A percentile compares a stretch with the other conserved stretches of the same genome.
Evolutionary conservation across 805 yeast species (phyloP).

Genomic region (Candida michaelii): DNA sequence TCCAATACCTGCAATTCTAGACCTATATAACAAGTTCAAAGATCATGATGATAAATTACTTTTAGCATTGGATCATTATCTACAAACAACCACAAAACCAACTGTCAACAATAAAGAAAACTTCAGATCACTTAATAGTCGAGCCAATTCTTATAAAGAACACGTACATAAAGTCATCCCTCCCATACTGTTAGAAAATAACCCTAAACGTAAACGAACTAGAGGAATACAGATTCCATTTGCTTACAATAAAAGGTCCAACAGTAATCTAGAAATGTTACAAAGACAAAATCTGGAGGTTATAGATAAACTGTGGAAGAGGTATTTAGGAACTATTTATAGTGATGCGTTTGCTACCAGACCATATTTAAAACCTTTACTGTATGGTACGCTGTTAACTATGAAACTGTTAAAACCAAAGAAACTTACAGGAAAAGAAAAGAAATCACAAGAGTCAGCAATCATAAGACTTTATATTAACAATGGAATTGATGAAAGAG

Average conservation of each 20-base stretch:
- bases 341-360: constrained; percentile 73
- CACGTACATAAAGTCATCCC: constrained; percentile 12
- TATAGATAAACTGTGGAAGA: constrained; percentile 19
- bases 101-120: neutral
- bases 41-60: constrained; percentile 9
- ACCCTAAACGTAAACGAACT: constrained; percentile 14
- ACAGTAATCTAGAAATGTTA: neutral
- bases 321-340: constrained; percentile 59
- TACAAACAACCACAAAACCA: constrained; percentile 1
- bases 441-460: constrained; percentile 27
- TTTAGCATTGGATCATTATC: constrained; percentile 13
- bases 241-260: constrained; percentile 13
- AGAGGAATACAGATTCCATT: constrained; percentile 16
- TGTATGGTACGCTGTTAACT: constrained; percentile 44
- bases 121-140: neutral
- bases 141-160: constrained; percentile 1
- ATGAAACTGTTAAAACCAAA: constrained; percentile 37
- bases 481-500: constrained; percentile 40
- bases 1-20: neutral
- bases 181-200: constrained; percentile 13
- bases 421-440: constrained; percentile 13
- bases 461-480: constrained; percentile 34
- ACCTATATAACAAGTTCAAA: constrained; percentile 8
- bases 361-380: constrained; percentile 50
- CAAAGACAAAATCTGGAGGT: neutral